A percentile compares a stretch with the other conserved stretches of the same genome.
These are phyloP conservation scores for Phyllosticta citrichinensis DNA, from an alignment of 2,329 filamentous ascomycete species.

Conservation along the genomic window DNA sequence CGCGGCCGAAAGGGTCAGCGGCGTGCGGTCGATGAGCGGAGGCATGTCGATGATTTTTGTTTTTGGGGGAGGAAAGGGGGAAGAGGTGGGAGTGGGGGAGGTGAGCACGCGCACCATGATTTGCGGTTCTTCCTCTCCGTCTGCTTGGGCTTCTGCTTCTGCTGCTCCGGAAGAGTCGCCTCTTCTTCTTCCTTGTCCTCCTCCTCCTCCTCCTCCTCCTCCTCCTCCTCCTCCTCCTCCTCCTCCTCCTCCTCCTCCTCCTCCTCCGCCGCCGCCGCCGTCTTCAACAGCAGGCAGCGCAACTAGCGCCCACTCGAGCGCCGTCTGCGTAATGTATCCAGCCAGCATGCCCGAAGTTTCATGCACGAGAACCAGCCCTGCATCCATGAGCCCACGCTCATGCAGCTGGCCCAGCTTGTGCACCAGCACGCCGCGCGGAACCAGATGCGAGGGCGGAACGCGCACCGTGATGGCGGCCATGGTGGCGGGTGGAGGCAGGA, in stretches of 20 bases:
- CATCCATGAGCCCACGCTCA: constrained; percentile 45
- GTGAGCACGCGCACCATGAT: too few relatives aligned
- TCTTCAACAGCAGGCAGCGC: constrained; percentile 15
- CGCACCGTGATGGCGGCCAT: constrained; percentile 47
- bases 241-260: not conserved
- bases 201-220: constrained; percentile 12
- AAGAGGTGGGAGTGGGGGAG: too few relatives aligned
- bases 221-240: constrained; percentile 12
- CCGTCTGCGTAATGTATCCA: constrained; percentile 46
- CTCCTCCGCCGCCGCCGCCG: constrained; percentile 13
- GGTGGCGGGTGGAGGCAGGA: constrained; percentile 44
- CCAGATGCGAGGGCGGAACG: constrained; percentile 35
- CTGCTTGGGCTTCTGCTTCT: too few relatives aligned
- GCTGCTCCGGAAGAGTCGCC: too few relatives aligned
- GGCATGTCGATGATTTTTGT: constrained; percentile 30
- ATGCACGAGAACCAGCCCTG: constrained; percentile 47
- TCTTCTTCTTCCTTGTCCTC: too few relatives aligned
- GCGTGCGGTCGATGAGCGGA: constrained; percentile 45
- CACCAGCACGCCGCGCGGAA: constrained; percentile 31
- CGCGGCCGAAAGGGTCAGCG: constrained; percentile 39
- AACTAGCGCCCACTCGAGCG: constrained; percentile 41
- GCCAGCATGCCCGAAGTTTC: constrained; percentile 33
- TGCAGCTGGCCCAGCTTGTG: constrained; percentile 40
- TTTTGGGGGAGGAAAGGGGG: too few relatives aligned
- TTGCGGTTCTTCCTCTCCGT: too few relatives aligned